Evolutionary conservation across 805 yeast genomes (phyloP).

Genomic region (Monosporozyma aerobia): DNA sequence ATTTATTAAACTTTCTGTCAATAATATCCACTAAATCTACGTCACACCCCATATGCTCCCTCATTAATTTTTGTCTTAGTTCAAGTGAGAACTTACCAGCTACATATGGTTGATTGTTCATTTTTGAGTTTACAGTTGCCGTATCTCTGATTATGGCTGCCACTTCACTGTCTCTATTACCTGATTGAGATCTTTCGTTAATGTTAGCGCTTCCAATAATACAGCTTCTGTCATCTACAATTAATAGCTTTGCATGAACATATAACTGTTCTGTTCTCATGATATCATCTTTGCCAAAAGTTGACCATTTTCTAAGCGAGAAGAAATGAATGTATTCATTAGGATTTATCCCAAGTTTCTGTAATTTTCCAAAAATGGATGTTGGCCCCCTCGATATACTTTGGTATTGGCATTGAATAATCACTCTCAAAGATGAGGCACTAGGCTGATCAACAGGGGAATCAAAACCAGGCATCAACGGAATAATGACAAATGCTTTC

Average conservation of each 20-base stretch:
- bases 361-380: constrained; percentile 76
- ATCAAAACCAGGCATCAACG: constrained; percentile 96
- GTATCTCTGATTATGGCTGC: constrained; percentile 84
- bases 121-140: constrained; percentile 50
- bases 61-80: constrained; percentile 81
- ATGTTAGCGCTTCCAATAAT: constrained; percentile 96
- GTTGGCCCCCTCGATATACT: constrained; percentile 85
- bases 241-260: constrained; percentile 84
- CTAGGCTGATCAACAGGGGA: constrained; percentile 88
- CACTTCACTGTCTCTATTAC: constrained; percentile 87
- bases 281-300: constrained; percentile 64
- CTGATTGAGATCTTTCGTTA: constrained; percentile 93
- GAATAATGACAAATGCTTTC: constrained; percentile 88
- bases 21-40: constrained; percentile 77
- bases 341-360: constrained; percentile 75
- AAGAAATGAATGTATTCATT: constrained; percentile 86
- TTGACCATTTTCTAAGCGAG: constrained; percentile 92
- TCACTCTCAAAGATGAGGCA: constrained; percentile 89
- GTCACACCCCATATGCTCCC: constrained; percentile 93
- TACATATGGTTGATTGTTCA: constrained; percentile 74
- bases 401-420: constrained; percentile 93
- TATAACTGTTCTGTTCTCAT: constrained; percentile 86
- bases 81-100: constrained; percentile 89
- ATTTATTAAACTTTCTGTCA: constrained; percentile 55
- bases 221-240: constrained; percentile 89